Conservation (phyloP, 1,284 basidiomycete species). For the Porogramme epimiltina region DNA sequence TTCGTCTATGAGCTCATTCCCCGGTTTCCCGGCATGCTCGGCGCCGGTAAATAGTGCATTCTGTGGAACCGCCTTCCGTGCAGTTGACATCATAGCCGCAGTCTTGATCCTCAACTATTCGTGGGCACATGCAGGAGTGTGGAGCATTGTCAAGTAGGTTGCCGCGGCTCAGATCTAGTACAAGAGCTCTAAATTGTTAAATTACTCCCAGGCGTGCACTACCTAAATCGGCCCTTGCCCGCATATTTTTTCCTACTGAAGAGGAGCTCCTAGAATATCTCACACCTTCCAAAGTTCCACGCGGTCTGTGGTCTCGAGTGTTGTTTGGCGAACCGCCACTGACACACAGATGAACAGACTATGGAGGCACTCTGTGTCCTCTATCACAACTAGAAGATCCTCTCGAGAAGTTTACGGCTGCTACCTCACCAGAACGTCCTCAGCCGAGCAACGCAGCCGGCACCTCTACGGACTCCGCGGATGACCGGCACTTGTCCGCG, state of each 20-base stretch:
- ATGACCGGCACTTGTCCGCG: not conserved
- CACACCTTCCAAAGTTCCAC: constrained; percentile 52
- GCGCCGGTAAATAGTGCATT: constrained; percentile 53
- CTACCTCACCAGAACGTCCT: not conserved
- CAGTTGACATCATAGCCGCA: constrained; percentile 25
- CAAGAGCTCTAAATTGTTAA: constrained; percentile 16
- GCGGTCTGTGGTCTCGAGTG: constrained; percentile 44
- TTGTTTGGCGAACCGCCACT: constrained; percentile 3
- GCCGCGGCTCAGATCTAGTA: not conserved
- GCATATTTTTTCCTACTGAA: constrained; percentile 72
- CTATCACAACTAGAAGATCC: constrained; percentile 51
- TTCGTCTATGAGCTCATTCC: constrained; percentile 65
- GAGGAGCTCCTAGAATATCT: constrained; percentile 65
- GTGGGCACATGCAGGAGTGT: constrained; percentile 80
- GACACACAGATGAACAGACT: constrained; percentile 44
- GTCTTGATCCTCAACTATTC: constrained; percentile 83
- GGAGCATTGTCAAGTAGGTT: constrained; percentile 71
- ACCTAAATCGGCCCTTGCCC: constrained; percentile 66
- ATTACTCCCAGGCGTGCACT: constrained; percentile 56
- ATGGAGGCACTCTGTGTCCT: constrained; percentile 56
- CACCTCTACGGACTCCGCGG: constrained; percentile 1
- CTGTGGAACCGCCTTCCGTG: constrained; percentile 24
- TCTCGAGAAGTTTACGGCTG: constrained; percentile 26
- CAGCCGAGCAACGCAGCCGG: not conserved
- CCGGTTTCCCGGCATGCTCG: constrained; percentile 78